Base-by-base conservation (phyloP, 148 eudicot genomes). In the Cornus florida region DNA sequence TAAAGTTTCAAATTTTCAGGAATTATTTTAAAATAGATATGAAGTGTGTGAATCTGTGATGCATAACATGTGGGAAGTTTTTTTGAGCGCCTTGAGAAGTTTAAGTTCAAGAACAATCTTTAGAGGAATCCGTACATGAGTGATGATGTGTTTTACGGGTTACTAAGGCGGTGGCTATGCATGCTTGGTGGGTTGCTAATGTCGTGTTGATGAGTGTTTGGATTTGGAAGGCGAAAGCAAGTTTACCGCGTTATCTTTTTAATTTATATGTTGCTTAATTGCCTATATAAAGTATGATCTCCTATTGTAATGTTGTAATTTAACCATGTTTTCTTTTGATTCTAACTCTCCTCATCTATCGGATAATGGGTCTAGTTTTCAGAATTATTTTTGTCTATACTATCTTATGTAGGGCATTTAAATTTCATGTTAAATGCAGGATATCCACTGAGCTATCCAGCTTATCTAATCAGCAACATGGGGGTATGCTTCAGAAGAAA, bases 381-480 rank as follows among this genome's bases (percentile, higher is more conserved):
- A 28, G 66, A 56, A 13, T 12, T 75, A 10, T 11, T 22, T 31
- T 64, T 62, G 28, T 28, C 38, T 75, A 48, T 39, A 39, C 20
- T 28, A 38, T 3, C 23, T 64, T 59, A 39, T 70, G 16, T 35
- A n/a, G 23, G 23, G 41, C 31, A 35, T 75, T 38, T 64, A 9
- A 67, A 24, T 24, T 31, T 19, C 1, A 19, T 68, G 16, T 50
- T 24, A 31, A 73, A 72, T 78, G 86, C 88, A 87, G 90, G 83
- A 79, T 86, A n/a, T 72, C 87, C 16, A 74, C 78, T 50, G 91
- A 86, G 68, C 79, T 72, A 59, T 72, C 86, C 28, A 74, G 72
- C 75, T 80, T 88, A 70, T 70, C 86, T 46, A 74, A 75, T 82
- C 87, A 82, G 24, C 88, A 79, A 48, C 48, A 22, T 41, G 83